phyloP scores from a whole-genome alignment of 1,284 basidiomycete genomes.

The Pterulicium gracile region DNA sequence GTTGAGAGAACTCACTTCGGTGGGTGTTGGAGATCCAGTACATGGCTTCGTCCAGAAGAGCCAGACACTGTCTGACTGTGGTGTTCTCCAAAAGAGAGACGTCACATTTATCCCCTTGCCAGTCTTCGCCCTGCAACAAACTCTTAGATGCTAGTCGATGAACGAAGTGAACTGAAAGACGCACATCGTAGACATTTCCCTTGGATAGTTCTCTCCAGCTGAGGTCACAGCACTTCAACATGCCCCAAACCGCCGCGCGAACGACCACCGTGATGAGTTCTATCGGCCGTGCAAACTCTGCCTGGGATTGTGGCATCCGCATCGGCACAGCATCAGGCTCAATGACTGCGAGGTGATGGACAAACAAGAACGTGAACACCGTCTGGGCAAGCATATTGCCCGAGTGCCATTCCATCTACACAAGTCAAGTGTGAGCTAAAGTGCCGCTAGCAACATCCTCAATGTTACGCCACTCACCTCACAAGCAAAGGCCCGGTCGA shows the following conservation, averaged over 20 bases:
- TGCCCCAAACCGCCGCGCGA: slow-evolving; percentile 56
- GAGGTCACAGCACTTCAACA: slow-evolving; percentile 78
- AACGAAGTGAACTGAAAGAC: slow-evolving; percentile 19
- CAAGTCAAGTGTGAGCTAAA: slow-evolving; percentile 8
- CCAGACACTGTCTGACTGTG: slow-evolving; percentile 46
- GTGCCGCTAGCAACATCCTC: slow-evolving; percentile 6
- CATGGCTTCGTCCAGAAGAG: slow-evolving; percentile 47
- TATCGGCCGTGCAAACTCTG: slow-evolving; percentile 33
- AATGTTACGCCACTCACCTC: slow-evolving; percentile 47
- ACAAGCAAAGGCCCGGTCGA: slow-evolving; percentile 70
- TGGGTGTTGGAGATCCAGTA: slow-evolving; percentile 38
- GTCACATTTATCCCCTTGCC: slow-evolving; percentile 80
- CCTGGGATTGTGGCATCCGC: slow-evolving; percentile 21
- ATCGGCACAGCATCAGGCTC: slow-evolving; percentile 35
- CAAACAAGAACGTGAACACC: slow-evolving; percentile 73
- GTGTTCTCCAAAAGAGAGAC: slow-evolving; percentile 66
- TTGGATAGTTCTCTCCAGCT: slow-evolving; percentile 73
- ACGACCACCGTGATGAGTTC: slow-evolving; percentile 64
- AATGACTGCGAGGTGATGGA: slow-evolving; percentile 56
- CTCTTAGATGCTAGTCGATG: slow-evolving; percentile 8
- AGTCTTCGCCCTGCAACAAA: slow-evolving; percentile 65
- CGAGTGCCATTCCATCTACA: slow-evolving; percentile 78
- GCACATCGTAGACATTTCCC: slow-evolving; percentile 66
- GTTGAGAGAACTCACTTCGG: slow-evolving; percentile 23
- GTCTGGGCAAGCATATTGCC: slow-evolving; percentile 82